Evolutionary conservation across 1,284 basidiomycete genomes (phyloP), one percentile per base, ranked within the genome.

Genomic region (Flammula alnicola): DNA sequence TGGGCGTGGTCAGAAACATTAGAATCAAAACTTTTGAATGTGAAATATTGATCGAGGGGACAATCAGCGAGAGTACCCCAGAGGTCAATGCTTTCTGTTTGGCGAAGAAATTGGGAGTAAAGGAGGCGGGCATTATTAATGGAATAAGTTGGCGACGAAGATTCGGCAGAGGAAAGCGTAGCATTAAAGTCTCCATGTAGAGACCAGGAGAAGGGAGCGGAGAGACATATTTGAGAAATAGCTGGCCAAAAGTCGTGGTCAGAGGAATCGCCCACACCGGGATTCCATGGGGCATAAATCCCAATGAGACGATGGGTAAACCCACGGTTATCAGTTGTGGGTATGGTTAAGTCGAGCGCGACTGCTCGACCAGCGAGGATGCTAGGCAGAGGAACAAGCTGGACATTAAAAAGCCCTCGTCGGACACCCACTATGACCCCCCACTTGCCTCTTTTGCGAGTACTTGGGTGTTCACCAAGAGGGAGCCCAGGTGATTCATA

Each of bases 371-470:
- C 56, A 26, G 30, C 0, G 6, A 61, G 43, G 0, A 36, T 22
- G 12, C 33, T 22, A 2, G 40, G 17, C 7, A 49, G 9, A 0
- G 17, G 1, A 1, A 56, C 27, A 2, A 19, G 42, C 25, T 53
- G 48, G 11, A 41, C 19, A 19, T 39, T 17, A 26, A 49, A 48
- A 4, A 51, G n/a, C 17, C 25, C 17, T 9, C 44, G 36, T 0
- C 44, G 23, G 10, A 61, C 39, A 14, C 47, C 59, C 8, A 61
- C 41, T 14, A 44, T 40, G 0, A 61, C 41, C 10, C 59, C 59
- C 57, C 57, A 61, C 48, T 61, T 61, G 8, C 11, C 32, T 12
- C n/a, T n/a, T n/a, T n/a, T n/a, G n/a, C n/a, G n/a, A n/a, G n/a
- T n/a, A n/a, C 10, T 37, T 11, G 39, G 10, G 11, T 6, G 5